Base-by-base conservation (phyloP, 805 yeast genomes). In the Metschnikowia lachancei region DNA sequence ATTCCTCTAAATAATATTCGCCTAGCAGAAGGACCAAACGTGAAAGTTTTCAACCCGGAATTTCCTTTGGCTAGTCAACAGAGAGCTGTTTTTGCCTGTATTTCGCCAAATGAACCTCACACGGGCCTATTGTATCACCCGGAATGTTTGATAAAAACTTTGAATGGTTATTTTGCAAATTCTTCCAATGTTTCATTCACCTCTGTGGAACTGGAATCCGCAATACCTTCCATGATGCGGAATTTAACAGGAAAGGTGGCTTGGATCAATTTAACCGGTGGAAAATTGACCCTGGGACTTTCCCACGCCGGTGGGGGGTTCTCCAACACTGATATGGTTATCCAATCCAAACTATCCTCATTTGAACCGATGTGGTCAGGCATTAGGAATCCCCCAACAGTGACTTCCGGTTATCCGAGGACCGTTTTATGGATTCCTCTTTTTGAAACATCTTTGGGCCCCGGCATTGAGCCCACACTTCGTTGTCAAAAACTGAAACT, bases 381-480 rank as follows among this genome's bases (percentile, higher is more conserved):
- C 2, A 2, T 17, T 13, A 28, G 12, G 4, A 7, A 28, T 8
- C 14, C 1, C 10, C 12, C 29, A 12, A 18, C 6, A 11, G 3
- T 2, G 2, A 19, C 11, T n/a, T 22, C 13, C 10, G 31, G 11
- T 13, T 12, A 38, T 6, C 50, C 53, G 22, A 17, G 32, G 19
- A 17, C 47, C 10, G 35, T 46, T 17, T 43, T 60, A 16, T 60
- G 63, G 63, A 39, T 60, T 14, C 63, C 63, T 2, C 40, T 26
- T 33, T 45, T 57, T 36, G 40, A 40, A 32, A 53, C 56, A 5
- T 18, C 34, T 5, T 37, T 49, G 5, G 52, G 46, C 13, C n/a
- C 41, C 12, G 33, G 36, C 13, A 32, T 28, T 28, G 49, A 39
- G 14, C 39, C 51, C 9, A 20, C 30, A 9, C 16, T 45, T 11